Conservation (phyloP, 1,139 yeast species). For the Magnusiomyces sp. region DNA sequence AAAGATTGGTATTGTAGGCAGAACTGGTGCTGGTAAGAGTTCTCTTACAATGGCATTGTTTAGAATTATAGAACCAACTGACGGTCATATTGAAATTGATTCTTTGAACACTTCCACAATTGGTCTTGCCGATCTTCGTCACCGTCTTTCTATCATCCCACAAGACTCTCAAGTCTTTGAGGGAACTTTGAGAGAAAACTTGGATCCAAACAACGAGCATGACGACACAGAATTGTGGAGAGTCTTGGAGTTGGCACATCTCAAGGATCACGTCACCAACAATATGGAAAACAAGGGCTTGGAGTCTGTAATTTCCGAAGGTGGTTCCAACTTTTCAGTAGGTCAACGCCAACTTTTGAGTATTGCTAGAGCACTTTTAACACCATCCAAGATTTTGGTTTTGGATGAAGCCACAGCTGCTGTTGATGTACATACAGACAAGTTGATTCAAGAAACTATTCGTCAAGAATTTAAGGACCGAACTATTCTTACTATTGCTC, state of each 20-base stretch:
- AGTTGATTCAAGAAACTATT: constrained; percentile 78
- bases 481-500: constrained; percentile 91
- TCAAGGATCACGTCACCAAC: constrained; percentile 59
- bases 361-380: constrained; percentile 76
- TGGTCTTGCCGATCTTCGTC: constrained; percentile 80
- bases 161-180: constrained; percentile 96
- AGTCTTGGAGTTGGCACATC: constrained; percentile 76
- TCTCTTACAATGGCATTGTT: constrained; percentile 83
- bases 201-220: constrained; percentile 70
- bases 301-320: constrained; percentile 61
- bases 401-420: constrained; percentile 98
- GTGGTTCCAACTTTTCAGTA: constrained; percentile 80
- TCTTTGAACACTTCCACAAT: constrained; percentile 56
- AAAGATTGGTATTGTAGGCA: constrained; percentile 81
- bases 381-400: constrained; percentile 69
- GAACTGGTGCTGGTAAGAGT: constrained; percentile 97
- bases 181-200: constrained; percentile 79
- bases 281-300: constrained; percentile 57
- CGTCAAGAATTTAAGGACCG: constrained; percentile 77
- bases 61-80: constrained; percentile 75
- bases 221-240: constrained; percentile 78
- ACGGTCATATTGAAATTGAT: constrained; percentile 71
- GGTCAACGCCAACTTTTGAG: constrained; percentile 93
- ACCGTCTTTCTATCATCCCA: constrained; percentile 81
- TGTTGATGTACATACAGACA: constrained; percentile 92